Percentiles rank a stretch among this genome's conserved stretches.
Conservation (phyloP, 2,329 filamentous ascomycete genomes). For the Chaetomium strumarium region DNA sequence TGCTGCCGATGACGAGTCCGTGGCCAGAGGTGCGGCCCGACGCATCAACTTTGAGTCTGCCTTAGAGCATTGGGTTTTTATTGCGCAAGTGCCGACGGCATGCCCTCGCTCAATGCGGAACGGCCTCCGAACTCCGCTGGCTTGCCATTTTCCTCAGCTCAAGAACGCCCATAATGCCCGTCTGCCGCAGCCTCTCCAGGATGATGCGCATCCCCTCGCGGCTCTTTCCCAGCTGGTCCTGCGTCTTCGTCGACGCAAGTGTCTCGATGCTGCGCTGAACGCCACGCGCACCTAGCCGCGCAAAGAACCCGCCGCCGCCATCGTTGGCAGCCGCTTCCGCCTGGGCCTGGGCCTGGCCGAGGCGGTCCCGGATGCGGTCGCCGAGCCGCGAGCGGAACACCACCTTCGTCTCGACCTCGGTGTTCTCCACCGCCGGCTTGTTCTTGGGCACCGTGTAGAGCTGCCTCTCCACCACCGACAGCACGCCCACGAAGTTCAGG, state of each 20-base stretch:
- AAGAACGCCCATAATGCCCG: constrained; percentile 52
- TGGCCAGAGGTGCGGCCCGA: no score
- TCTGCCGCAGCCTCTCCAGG: constrained; percentile 60
- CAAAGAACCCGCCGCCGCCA: constrained; percentile 46
- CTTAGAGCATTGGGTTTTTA: background rate
- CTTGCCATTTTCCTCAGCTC: constrained; percentile 46
- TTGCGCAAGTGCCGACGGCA: no score
- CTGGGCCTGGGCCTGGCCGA: constrained; percentile 32
- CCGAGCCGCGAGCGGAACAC: constrained; percentile 68
- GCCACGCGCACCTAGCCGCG: constrained; percentile 60
- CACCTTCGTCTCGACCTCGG: constrained; percentile 67
- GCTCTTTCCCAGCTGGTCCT: constrained; percentile 72
- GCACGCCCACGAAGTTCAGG: constrained; percentile 73
- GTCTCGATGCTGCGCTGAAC: constrained; percentile 75
- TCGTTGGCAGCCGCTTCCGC: constrained; percentile 33
- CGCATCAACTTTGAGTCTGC: no score
- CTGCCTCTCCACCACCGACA: constrained; percentile 73
- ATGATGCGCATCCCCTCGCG: constrained; percentile 80
- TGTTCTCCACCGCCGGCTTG: constrained; percentile 35
- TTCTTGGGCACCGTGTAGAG: constrained; percentile 47
- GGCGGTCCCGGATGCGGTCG: constrained; percentile 51
- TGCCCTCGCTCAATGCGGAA: constrained; percentile 1
- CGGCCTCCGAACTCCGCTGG: constrained; percentile 25
- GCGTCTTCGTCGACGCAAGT: constrained; percentile 70
- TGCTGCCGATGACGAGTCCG: no score